Evolutionary conservation across 805 yeast species (phyloP).

Genomic region (Wickerhamomyces bovis): DNA sequence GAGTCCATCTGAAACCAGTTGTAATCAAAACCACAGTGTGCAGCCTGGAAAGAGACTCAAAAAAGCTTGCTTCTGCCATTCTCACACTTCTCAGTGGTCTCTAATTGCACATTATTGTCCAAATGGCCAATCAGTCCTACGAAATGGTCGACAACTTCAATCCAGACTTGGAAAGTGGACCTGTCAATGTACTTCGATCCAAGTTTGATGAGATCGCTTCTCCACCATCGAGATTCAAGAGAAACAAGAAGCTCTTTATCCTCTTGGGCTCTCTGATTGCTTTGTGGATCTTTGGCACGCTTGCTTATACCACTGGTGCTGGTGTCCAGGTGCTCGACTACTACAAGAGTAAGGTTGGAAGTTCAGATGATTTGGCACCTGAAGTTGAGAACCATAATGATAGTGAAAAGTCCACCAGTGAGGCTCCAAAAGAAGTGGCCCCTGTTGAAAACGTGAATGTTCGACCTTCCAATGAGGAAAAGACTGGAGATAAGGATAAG

Average conservation of each 20-base stretch:
- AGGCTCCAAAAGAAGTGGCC: not conserved
- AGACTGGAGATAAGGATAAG: conserved; percentile 1
- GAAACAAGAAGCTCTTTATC: conserved; percentile 12
- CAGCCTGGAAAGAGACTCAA: not conserved
- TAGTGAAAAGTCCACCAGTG: not conserved
- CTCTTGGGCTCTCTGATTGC: conserved; percentile 6
- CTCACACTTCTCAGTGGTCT: no score
- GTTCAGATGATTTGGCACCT: conserved; percentile 1
- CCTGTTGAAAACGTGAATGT: not conserved
- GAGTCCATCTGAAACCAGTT: not conserved
- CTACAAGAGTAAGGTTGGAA: conserved; percentile 15
- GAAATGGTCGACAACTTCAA: not conserved
- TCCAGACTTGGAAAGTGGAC: not conserved
- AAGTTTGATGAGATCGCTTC: conserved; percentile 14
- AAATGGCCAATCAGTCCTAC: not conserved
- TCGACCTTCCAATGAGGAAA: conserved; percentile 3
- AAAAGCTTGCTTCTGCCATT: not conserved
- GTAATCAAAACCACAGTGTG: not conserved
- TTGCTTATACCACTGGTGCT: conserved; percentile 10
- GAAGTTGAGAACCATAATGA: conserved; percentile 7
- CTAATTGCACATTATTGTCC: no score
- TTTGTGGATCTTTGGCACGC: conserved; percentile 15
- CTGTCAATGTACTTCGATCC: not conserved
- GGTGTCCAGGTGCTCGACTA: conserved; percentile 16
- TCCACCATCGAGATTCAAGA: not conserved